Evolutionary conservation across 495 filamentous ascomycete genomes (phyloP).

Genomic region (Penicillium simplicissimum): DNA sequence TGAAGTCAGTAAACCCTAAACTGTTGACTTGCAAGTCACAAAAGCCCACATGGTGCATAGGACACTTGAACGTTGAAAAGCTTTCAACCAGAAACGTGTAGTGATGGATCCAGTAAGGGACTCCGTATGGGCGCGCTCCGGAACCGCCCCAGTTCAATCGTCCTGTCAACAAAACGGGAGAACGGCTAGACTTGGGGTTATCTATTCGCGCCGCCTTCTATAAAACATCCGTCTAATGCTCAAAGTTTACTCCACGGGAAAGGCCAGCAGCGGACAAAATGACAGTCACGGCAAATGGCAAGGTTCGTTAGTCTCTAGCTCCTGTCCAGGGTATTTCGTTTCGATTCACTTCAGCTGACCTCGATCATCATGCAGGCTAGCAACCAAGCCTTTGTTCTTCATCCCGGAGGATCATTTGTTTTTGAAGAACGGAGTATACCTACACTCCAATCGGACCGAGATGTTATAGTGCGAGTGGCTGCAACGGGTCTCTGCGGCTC

Average conservation of each 20-base stretch:
- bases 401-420: background rate
- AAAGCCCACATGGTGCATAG: background rate
- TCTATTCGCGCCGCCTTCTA: background rate
- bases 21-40: background rate
- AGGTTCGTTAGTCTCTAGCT: background rate
- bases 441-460: slow-evolving; percentile 34
- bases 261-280: background rate
- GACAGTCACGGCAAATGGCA: background rate
- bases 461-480: slow-evolving; percentile 71
- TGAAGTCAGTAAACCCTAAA: too few species aligned
- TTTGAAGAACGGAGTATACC: background rate
- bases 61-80: background rate
- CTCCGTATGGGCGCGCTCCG: background rate
- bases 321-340: background rate
- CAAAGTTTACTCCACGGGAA: background rate
- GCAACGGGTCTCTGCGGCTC: slow-evolving; percentile 79
- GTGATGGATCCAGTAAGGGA: too few species aligned
- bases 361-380: background rate
- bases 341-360: background rate
- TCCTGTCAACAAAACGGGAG: background rate
- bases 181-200: background rate
- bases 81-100: background rate
- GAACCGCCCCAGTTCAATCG: background rate
- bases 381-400: background rate
- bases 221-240: background rate